These are phyloP conservation scores for Pilasporangium apinafurcum DNA, from an alignment of 352 stramenopile genomes.

Conservation along the genomic window DNA sequence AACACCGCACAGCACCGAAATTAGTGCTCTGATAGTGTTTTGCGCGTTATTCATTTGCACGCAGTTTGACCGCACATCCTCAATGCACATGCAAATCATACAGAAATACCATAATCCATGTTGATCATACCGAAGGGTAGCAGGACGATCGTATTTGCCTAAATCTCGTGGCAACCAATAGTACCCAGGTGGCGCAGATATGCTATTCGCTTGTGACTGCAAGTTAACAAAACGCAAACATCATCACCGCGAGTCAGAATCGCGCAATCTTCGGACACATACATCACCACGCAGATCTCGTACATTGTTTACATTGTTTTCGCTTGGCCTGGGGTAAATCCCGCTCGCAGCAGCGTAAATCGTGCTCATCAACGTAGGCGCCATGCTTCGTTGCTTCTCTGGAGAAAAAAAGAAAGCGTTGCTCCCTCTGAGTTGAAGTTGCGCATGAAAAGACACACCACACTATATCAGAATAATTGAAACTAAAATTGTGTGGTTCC, in stretches of 20 bases:
- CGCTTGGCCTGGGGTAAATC: conserved; percentile 2
- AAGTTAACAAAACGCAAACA: not conserved
- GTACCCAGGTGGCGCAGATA: not conserved
- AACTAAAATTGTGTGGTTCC: too few species aligned
- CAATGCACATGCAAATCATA: too few species aligned
- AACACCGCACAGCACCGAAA: not conserved
- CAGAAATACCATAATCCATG: too few species aligned
- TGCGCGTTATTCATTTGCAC: too few species aligned
- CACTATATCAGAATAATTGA: too few species aligned
- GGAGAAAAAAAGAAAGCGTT: too few species aligned
- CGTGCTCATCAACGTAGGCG: too few species aligned
- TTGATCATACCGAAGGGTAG: conserved; percentile 2
- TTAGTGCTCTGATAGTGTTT: not conserved
- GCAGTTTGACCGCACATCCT: too few species aligned
- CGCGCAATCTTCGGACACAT: not conserved
- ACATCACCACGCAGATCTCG: not conserved
- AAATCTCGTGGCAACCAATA: not conserved
- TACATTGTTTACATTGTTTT: conserved; percentile 4
- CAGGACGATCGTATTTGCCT: conserved; percentile 7
- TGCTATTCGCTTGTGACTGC: not conserved
- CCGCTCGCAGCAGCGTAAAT: conserved; percentile 20
- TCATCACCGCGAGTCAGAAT: too few species aligned
- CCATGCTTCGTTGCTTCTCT: too few species aligned
- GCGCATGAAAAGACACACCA: too few species aligned
- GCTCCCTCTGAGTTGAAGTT: too few species aligned